phyloP scores from a whole-genome alignment of 2,329 filamentous ascomycete species.

The Alternaria sp. region DNA sequence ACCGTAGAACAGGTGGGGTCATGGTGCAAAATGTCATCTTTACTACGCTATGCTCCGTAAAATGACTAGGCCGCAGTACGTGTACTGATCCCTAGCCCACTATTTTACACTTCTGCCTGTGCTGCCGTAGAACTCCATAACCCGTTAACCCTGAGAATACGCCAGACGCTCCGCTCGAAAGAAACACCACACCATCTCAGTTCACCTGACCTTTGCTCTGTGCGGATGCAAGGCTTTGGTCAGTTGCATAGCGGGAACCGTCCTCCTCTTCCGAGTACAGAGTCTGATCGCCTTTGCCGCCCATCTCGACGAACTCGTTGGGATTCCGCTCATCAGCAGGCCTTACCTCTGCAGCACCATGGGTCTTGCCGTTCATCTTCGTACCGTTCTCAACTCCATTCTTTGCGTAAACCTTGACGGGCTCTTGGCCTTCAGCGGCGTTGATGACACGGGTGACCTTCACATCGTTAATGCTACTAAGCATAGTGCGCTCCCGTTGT shows the following conservation, averaged over 20 bases:
- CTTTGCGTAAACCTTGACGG: constrained; percentile 51
- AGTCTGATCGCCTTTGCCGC: constrained; percentile 82
- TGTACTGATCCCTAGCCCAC: constrained; percentile 4
- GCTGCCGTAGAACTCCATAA: constrained; percentile 15
- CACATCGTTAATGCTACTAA: constrained; percentile 82
- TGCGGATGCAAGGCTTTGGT: constrained; percentile 19
- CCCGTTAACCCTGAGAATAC: constrained; percentile 17
- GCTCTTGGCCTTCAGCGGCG: constrained; percentile 58
- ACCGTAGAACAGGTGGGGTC: background rate
- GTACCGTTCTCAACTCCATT: constrained; percentile 35
- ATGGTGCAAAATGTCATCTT: background rate
- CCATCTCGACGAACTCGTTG: constrained; percentile 81
- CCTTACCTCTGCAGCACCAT: constrained; percentile 60
- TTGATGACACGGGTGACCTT: constrained; percentile 66
- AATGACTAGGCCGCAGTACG: background rate
- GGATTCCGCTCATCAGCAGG: constrained; percentile 73
- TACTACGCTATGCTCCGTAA: background rate
- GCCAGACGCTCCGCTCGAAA: constrained; percentile 7
- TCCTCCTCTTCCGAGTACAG: constrained; percentile 71
- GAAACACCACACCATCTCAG: background rate
- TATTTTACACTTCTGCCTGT: constrained; percentile 18
- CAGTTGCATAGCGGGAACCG: constrained; percentile 47
- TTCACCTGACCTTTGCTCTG: constrained; percentile 5
- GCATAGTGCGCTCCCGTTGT: constrained; percentile 80
- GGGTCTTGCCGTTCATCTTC: constrained; percentile 17